Evolutionary conservation across 2,329 filamentous ascomycete genomes (phyloP).

Genomic region (Arachnopeziza araneosa): DNA sequence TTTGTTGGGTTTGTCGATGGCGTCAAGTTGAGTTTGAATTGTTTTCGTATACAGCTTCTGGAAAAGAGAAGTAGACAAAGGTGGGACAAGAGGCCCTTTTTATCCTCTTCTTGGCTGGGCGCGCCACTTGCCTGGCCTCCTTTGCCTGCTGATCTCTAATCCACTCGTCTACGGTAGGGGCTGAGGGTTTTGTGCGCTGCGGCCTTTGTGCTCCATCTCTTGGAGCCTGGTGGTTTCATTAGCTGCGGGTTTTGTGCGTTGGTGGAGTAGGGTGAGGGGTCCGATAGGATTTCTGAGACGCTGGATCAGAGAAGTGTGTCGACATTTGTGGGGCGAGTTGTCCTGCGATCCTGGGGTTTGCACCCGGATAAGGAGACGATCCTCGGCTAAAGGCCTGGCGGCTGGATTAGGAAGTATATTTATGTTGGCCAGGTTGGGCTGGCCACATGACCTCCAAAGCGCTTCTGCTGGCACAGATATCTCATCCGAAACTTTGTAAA

Average conservation of each 20-base stretch:
- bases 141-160: not conserved
- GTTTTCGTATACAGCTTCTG: not conserved
- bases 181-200: not conserved
- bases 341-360: not conserved
- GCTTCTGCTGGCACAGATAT: not conserved
- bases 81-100: not conserved
- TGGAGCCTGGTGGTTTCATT: not conserved
- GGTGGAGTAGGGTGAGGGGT: not conserved
- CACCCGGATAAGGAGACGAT: not conserved
- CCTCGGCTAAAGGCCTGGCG: not conserved
- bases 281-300: not conserved
- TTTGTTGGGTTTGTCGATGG: not conserved
- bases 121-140: not conserved
- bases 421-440: not conserved
- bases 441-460: not conserved
- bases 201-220: not conserved
- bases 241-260: not conserved
- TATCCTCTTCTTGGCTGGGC: not conserved
- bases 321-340: not conserved
- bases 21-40: not conserved
- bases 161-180: not conserved
- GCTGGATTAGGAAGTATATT: not conserved
- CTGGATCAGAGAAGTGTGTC: not conserved
- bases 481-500: too few species aligned
- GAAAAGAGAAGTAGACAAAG: not conserved